Conservation (phyloP, 257 asterid genomes). For the Thymus quinquecostatus region DNA sequence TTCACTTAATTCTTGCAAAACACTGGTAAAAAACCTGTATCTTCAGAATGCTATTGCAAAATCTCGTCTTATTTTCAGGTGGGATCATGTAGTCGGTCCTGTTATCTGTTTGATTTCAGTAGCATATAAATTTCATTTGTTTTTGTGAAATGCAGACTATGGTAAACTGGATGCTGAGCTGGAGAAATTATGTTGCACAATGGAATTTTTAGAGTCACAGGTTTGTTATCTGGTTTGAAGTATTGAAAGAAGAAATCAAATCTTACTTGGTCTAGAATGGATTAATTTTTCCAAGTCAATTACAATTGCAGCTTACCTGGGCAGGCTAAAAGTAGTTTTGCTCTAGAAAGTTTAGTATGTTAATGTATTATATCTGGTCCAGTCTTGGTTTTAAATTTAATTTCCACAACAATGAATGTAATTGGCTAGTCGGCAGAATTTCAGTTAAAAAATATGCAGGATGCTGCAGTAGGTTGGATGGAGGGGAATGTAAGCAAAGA, state of each 20-base stretch:
- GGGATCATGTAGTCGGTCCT: constrained; percentile 17
- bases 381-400: constrained; percentile 1
- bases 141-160: constrained; percentile 49
- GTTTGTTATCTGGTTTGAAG: constrained; percentile 39
- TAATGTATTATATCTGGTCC: constrained; percentile 3
- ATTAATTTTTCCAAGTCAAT: constrained; percentile 16
- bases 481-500: constrained; percentile 6
- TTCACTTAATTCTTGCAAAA: background rate
- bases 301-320: constrained; percentile 15
- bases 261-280: constrained; percentile 1
- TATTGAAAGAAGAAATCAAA: constrained; percentile 14
- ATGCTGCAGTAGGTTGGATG: background rate
- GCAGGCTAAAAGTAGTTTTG: constrained; percentile 18
- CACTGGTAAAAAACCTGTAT: background rate
- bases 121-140: background rate
- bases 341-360: constrained; percentile 5
- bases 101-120: constrained; percentile 13
- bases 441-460: background rate
- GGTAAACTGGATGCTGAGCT: constrained; percentile 56
- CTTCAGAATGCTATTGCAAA: background rate
- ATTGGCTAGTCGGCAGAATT: constrained; percentile 1
- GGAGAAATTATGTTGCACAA: constrained; percentile 59
- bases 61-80: constrained; percentile 6
- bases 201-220: constrained; percentile 65
- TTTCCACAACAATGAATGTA: background rate